Conservation (phyloP, 768 basidiomycete genomes). For the Boletus rufocinnamomeus region DNA sequence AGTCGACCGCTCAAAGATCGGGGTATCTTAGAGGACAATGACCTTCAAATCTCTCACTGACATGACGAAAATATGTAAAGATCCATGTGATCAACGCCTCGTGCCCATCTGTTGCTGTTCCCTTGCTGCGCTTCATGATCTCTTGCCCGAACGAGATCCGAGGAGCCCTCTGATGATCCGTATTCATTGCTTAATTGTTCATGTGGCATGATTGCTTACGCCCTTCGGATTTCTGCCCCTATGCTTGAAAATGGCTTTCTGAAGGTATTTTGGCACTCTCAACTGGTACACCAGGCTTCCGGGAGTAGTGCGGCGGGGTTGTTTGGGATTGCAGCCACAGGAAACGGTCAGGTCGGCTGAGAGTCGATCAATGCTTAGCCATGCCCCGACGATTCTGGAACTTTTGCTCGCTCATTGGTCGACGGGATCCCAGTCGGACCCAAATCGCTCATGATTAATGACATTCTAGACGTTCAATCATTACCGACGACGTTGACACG, state of each 20-base stretch:
- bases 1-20: neutral
- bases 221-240: too few relatives aligned
- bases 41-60: neutral
- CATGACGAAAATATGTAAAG: slow-evolving; percentile 1
- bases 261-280: neutral
- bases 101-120: neutral
- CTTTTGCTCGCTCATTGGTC: neutral
- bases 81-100: neutral
- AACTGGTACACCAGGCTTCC: neutral
- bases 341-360: neutral
- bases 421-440: neutral
- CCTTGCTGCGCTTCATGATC: neutral
- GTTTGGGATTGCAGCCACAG: neutral
- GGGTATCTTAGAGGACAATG: neutral
- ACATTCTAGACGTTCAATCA: neutral
- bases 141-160: neutral
- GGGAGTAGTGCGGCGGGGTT: neutral
- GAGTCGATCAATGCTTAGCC: neutral
- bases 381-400: slow-evolving; percentile 1
- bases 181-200: neutral
- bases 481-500: neutral
- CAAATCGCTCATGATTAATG: neutral
- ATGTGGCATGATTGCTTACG: neutral
- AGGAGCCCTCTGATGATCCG: neutral
- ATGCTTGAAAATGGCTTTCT: neutral